Evolutionary conservation across 352 stramenopile genomes (phyloP).

Genomic region (Lagenidium giganteum): DNA sequence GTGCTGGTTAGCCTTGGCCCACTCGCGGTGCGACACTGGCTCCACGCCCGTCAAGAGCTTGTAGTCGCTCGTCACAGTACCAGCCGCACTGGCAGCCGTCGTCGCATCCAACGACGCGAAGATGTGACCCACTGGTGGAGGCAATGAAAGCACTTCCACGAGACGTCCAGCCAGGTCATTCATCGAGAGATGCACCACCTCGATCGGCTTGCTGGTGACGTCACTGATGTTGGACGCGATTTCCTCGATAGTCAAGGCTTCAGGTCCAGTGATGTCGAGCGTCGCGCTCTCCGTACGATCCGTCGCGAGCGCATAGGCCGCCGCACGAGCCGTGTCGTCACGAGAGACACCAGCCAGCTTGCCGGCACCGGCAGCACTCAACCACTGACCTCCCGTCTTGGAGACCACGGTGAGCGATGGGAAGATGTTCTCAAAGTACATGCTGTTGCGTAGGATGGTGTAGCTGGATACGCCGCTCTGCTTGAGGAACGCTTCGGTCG

Average conservation of each 20-base stretch:
- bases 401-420: too few relatives aligned
- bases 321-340: constrained; percentile 1
- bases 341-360: constrained; percentile 1
- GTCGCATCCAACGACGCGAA: constrained; percentile 14
- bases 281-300: constrained; percentile 6
- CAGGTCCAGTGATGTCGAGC: constrained; percentile 2
- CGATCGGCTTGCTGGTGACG: constrained; percentile 1
- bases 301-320: constrained; percentile 3
- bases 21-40: constrained; percentile 7
- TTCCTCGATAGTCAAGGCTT: neutral
- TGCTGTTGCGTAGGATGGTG: constrained; percentile 14
- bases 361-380: neutral
- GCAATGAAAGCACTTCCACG: neutral
- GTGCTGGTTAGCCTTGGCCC: constrained; percentile 9
- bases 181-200: constrained; percentile 2
- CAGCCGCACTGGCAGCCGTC: constrained; percentile 5
- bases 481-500: constrained; percentile 8
- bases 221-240: constrained; percentile 6
- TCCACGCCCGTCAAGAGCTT: constrained; percentile 16
- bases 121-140: constrained; percentile 1
- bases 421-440: constrained; percentile 22
- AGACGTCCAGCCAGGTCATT: constrained; percentile 1
- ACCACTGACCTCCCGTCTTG: constrained; percentile 12
- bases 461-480: constrained; percentile 10
- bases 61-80: constrained; percentile 7